phyloP scores from a whole-genome alignment of 257 asterid genomes.

The Penstemon eatonii region DNA sequence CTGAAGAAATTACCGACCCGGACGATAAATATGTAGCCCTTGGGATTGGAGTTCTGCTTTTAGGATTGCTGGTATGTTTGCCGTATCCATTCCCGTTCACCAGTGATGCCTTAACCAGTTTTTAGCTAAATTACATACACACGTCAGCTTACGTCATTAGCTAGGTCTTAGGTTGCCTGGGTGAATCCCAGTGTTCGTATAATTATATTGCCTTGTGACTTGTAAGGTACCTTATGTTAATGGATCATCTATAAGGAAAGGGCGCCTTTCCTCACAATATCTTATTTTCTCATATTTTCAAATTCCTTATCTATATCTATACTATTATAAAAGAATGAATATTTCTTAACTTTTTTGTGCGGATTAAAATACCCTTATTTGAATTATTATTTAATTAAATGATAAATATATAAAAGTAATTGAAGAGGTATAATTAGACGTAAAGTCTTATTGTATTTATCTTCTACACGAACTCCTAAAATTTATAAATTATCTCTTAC shows the following conservation, averaged over 20 bases:
- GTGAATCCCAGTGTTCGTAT: constrained; percentile 19
- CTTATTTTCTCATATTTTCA: no score
- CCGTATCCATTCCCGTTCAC: constrained; percentile 87
- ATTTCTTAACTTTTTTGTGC: no score
- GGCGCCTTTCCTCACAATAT: no score
- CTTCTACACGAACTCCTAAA: no score
- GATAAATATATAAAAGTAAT: no score
- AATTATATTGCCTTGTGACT: neutral
- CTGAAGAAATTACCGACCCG: constrained; percentile 85
- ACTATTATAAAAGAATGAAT: no score
- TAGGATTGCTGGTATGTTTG: constrained; percentile 79
- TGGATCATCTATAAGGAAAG: neutral
- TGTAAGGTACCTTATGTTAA: constrained; percentile 20
- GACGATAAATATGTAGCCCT: constrained; percentile 54
- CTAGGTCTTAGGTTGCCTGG: constrained; percentile 11
- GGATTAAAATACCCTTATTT: no score
- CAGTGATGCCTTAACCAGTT: constrained; percentile 46
- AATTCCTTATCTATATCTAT: no score
- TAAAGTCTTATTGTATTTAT: no score
- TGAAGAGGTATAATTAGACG: no score
- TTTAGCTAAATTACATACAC: constrained; percentile 28
- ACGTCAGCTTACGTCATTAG: constrained; percentile 8
- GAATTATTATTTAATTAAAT: no score
- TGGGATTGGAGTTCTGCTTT: constrained; percentile 63
- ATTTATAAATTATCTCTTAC: no score